Conservation (phyloP, 495 filamentous ascomycete species). For the Aspergillus carlsbadensis region DNA sequence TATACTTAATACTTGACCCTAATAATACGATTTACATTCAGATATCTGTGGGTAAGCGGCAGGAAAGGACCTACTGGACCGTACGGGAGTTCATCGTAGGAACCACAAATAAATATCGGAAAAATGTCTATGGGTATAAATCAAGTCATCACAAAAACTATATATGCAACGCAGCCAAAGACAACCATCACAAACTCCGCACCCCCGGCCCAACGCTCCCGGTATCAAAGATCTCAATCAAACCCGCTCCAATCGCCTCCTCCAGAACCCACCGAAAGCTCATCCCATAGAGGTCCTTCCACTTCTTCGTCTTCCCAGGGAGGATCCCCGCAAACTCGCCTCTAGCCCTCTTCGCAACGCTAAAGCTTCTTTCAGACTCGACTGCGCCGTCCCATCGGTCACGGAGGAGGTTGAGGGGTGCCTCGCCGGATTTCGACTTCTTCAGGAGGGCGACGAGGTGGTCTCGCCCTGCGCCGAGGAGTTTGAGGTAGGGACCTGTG, state of each 20-base stretch:
- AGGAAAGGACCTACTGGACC: too few species aligned
- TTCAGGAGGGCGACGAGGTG: slow-evolving; percentile 65
- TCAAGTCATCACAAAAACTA: not conserved
- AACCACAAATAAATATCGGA: too few species aligned
- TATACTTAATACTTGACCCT: too few species aligned
- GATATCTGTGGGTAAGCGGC: too few species aligned
- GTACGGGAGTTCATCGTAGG: too few species aligned
- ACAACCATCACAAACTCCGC: slow-evolving; percentile 49
- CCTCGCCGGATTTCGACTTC: slow-evolving; percentile 64
- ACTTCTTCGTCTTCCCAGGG: slow-evolving; percentile 73
- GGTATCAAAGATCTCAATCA: slow-evolving; percentile 85
- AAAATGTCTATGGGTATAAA: not conserved
- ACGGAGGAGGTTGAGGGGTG: slow-evolving; percentile 61
- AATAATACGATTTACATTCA: too few species aligned
- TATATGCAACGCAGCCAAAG: not conserved
- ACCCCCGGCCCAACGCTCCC: slow-evolving; percentile 75
- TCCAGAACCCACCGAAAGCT: slow-evolving; percentile 75
- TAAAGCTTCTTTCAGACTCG: slow-evolving; percentile 53
- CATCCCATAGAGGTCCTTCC: slow-evolving; percentile 77
- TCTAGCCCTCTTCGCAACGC: slow-evolving; percentile 59
- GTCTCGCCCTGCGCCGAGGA: slow-evolving; percentile 63
- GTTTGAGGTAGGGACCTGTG: slow-evolving; percentile 69
- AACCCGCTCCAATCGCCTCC: slow-evolving; percentile 73
- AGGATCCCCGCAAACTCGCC: slow-evolving; percentile 71
- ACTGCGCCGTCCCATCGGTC: slow-evolving; percentile 83